Conservation (phyloP, 2,329 filamentous ascomycete species). For the Xylariales sp. region DNA sequence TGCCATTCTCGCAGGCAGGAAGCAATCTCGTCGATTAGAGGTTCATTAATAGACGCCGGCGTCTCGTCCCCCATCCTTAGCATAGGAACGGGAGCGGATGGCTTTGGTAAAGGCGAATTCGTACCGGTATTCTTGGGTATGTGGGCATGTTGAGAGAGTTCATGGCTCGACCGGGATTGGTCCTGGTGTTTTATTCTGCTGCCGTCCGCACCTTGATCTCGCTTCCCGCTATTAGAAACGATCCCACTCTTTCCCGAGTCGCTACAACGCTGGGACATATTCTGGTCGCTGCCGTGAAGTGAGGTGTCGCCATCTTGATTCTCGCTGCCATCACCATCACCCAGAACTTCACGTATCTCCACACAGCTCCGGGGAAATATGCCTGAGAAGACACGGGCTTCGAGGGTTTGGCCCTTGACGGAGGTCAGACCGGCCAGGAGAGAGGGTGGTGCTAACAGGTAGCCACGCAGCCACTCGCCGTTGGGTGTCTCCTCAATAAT, state of each 20-base stretch:
- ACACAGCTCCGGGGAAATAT: conserved; percentile 97
- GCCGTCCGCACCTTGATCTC: conserved; percentile 43
- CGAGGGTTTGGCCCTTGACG: conserved; percentile 90
- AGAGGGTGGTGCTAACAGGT: conserved; percentile 93
- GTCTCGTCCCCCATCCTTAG: conserved; percentile 98
- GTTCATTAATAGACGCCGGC: conserved; percentile 87
- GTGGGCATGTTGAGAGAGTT: conserved; percentile 54
- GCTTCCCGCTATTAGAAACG: conserved; percentile 53
- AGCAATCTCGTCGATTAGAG: conserved; percentile 95
- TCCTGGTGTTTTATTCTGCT: conserved; percentile 41
- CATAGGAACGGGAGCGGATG: conserved; percentile 94
- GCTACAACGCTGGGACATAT: conserved; percentile 53
- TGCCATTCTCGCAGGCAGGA: conserved; percentile 98
- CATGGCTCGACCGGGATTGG: conserved; percentile 5
- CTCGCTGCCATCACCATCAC: conserved; percentile 74
- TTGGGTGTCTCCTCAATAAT: conserved; percentile 97
- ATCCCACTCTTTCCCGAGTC: conserved; percentile 69
- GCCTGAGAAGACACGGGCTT: conserved; percentile 97
- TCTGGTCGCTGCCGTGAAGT: conserved; percentile 45
- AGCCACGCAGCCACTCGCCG: conserved; percentile 93
- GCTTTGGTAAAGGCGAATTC: conserved; percentile 65
- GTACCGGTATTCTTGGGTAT: conserved; percentile 65
- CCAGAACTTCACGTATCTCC: conserved; percentile 91
- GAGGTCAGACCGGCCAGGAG: conserved; percentile 91
- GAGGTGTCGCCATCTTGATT: conserved; percentile 63